Percentiles rank a stretch among this genome's conserved stretches.
phyloP scores from a whole-genome alignment of 108 stramenopile genomes.

The Nitzschia sp. region DNA sequence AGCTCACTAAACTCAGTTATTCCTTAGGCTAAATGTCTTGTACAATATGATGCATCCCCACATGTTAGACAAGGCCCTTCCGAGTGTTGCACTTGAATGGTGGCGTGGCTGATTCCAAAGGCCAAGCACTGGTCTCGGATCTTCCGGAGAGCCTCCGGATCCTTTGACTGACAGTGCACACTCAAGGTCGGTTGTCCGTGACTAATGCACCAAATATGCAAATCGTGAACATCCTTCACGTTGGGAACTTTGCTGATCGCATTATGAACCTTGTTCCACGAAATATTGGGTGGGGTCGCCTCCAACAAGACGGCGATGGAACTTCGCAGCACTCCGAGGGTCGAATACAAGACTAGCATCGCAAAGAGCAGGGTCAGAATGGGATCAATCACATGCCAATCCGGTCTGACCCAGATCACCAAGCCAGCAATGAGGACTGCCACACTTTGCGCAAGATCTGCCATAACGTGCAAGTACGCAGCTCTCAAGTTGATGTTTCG shows the following conservation, averaged over 20 bases:
- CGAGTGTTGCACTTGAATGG: conserved; percentile 63
- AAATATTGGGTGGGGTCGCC: conserved; percentile 83
- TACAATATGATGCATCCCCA: conserved; percentile 3
- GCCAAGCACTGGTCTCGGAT: conserved; percentile 13
- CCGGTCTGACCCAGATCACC: conserved; percentile 87
- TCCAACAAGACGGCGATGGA: conserved; percentile 86
- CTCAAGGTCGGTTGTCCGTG: conserved; percentile 59
- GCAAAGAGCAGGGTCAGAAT: conserved; percentile 93
- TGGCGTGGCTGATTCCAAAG: conserved; percentile 63
- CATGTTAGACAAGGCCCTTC: conserved; percentile 57
- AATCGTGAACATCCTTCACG: conserved; percentile 85
- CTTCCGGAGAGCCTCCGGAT: conserved; percentile 20
- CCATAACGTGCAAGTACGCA: conserved; percentile 93
- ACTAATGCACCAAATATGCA: conserved; percentile 91
- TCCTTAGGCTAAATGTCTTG: conserved; percentile 3
- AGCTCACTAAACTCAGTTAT: too few species aligned
- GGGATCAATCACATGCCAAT: conserved; percentile 88
- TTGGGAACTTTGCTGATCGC: conserved; percentile 59
- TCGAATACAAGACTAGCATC: conserved; percentile 82
- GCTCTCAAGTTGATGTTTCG: conserved; percentile 90
- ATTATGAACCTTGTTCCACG: conserved; percentile 60
- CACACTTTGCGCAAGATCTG: conserved; percentile 91
- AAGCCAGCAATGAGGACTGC: conserved; percentile 91
- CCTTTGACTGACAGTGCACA: conserved; percentile 48
- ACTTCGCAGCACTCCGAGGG: conserved; percentile 65